Evolutionary conservation across 108 stramenopile species (phyloP), one percentile per base, ranked within the genome.

Genomic region (Cylindrotheca closterium): DNA sequence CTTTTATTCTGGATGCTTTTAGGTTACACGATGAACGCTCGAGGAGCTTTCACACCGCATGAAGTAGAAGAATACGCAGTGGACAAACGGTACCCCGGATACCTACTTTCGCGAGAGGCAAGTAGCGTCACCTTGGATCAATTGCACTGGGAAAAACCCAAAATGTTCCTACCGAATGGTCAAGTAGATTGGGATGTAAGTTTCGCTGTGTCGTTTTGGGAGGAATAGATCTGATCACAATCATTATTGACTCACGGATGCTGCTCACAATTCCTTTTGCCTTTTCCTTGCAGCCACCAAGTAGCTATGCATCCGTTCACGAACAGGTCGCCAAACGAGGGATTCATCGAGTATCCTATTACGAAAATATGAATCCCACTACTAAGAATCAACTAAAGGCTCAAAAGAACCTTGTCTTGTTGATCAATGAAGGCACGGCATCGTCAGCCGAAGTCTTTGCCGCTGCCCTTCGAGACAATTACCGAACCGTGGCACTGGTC

Each of bases 351-450:
- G 19, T 71, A 19, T 46, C 48, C 12, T 55, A 74, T 32, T 17
- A 25, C 8, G 49, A 47, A 3, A 3, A 56, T 10, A 28, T 31
- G 33, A 25, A 63, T 26, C 26, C 49, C 37, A 22, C 45, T 8
- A 12, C 17, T 12, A 47, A 51, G 37, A 19, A 28, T 18, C 63
- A 59, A 30, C 21, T 59, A 23, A 57, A 31, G 29, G 66, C 56
- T 18, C 87, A 86, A 67, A 87, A 87, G 59, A 81, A 84, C 27
- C 29, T 92, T 30, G 91, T 86, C 5, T 57, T 92, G 25, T 75
- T 92, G 7, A 81, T 92, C 55, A 92, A 92, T 61, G 91, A 92
- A 75, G 91, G 91, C 4, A 92, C 91, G 4, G 90, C 91, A 23
- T 83, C 81, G 4, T 71, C 91, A 15, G 91, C 91, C 4, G 91